These are phyloP conservation scores for Wickerhamiella brachini DNA, from an alignment of 805 yeast genomes.

Conservation along the genomic window DNA sequence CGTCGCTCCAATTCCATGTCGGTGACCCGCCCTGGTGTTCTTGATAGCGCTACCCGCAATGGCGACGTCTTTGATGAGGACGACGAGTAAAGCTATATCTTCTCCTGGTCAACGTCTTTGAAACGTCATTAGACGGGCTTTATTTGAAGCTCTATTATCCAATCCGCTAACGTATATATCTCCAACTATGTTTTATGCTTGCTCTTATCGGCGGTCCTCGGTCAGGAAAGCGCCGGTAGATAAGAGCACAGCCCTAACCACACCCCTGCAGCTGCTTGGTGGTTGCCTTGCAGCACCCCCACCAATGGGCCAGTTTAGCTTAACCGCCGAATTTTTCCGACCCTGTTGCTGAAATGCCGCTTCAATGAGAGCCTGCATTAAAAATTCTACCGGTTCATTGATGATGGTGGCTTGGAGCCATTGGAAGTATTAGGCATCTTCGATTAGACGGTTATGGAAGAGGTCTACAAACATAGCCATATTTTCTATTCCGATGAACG, in stretches of 20 bases:
- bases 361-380: no score
- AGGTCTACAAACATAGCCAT: no score
- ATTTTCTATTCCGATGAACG: not conserved
- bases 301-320: not conserved
- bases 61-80: not conserved
- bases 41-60: not conserved
- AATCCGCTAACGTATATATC: not conserved
- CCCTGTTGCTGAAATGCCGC: no score
- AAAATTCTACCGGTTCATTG: no score
- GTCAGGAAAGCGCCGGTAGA: not conserved
- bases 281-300: not conserved
- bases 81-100: not conserved
- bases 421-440: not conserved
- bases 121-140: no score
- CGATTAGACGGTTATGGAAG: not conserved
- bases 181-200: not conserved
- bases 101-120: not conserved
- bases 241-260: not conserved
- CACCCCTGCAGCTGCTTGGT: not conserved
- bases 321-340: not conserved
- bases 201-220: no score
- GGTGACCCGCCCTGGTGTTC: not conserved
- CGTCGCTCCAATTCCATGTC: conserved; percentile 24
- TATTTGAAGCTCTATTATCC: not conserved
- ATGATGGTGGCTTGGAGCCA: no score